Conservation (phyloP, 2,329 filamentous ascomycete genomes). For the Diaporthe australafricana region DNA sequence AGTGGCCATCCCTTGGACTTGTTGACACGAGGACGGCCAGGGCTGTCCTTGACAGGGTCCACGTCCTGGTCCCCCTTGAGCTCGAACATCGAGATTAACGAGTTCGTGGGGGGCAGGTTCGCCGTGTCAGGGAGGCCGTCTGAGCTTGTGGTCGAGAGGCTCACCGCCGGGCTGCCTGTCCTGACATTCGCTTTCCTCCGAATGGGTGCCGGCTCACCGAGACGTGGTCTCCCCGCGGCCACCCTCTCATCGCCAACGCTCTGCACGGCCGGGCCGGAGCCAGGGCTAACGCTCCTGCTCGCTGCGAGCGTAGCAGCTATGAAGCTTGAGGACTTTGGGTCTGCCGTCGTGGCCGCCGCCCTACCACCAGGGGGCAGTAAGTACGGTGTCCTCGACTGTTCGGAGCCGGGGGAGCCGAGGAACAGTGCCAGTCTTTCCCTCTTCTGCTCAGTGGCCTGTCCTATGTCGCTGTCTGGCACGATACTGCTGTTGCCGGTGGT, state of each 20-base stretch:
- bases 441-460: constrained; percentile 40
- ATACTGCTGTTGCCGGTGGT: constrained; percentile 51
- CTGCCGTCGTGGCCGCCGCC: constrained; percentile 40
- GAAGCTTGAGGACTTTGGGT: constrained; percentile 67
- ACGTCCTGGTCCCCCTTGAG: constrained; percentile 47
- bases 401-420: constrained; percentile 37
- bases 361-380: constrained; percentile 32
- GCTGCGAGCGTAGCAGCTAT: constrained; percentile 73
- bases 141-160: constrained; percentile 44
- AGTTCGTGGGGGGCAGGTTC: constrained; percentile 70
- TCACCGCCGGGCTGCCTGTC: constrained; percentile 44
- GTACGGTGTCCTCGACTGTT: constrained; percentile 28
- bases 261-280: constrained; percentile 50
- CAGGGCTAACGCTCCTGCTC: constrained; percentile 68
- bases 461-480: constrained; percentile 23
- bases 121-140: constrained; percentile 62
- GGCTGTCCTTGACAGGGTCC: constrained; percentile 50
- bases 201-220: constrained; percentile 32
- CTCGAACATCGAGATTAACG: constrained; percentile 78
- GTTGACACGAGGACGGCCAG: not conserved
- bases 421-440: constrained; percentile 44
- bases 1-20: constrained; percentile 43
- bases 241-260: constrained; percentile 22
- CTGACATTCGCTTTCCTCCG: constrained; percentile 37
- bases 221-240: constrained; percentile 42